A percentile compares a stretch with the other conserved stretches of the same genome.
These are phyloP conservation scores for Leishmania mexicana DNA, from an alignment of 208 protist species.

Conservation along the genomic window DNA sequence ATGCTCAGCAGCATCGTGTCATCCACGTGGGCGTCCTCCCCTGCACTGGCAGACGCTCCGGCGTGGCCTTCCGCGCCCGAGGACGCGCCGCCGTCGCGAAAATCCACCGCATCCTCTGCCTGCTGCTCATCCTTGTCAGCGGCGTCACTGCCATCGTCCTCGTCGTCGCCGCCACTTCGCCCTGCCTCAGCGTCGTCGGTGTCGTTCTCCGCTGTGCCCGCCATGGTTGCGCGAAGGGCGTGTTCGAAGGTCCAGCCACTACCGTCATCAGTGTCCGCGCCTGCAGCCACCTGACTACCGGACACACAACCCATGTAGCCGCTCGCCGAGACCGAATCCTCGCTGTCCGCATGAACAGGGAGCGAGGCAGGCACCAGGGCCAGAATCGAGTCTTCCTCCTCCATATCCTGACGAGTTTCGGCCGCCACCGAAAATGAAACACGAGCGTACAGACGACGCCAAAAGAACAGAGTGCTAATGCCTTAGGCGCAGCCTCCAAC, in stretches of 20 bases:
- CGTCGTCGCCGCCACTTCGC: not conserved
- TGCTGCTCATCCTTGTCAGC: slow-evolving; percentile 3
- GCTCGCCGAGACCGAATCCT: not conserved
- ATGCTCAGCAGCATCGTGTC: slow-evolving; percentile 56
- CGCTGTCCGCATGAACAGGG: slow-evolving; percentile 5
- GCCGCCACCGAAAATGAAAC: not conserved
- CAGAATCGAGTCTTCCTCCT: slow-evolving; percentile 41
- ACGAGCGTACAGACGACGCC: not conserved
- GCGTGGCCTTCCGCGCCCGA: slow-evolving; percentile 6
- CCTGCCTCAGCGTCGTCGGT: not conserved
- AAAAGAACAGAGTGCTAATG: not conserved
- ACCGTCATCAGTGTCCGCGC: not conserved
- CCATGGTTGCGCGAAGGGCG: slow-evolving; percentile 16
- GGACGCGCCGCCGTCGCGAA: slow-evolving; percentile 9
- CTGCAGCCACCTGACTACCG: not conserved
- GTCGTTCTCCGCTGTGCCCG: not conserved
- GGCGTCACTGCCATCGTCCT: not conserved
- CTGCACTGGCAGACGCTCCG: not conserved
- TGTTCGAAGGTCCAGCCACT: slow-evolving; percentile 30
- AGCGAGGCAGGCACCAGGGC: slow-evolving; percentile 20
- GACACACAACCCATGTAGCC: not conserved
- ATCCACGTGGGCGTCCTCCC: slow-evolving; percentile 4
- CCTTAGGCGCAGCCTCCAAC: not conserved
- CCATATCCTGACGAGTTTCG: slow-evolving; percentile 20
- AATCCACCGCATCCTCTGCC: slow-evolving; percentile 6